These are phyloP conservation scores for Phialophora tarda DNA, from an alignment of 2,329 filamentous ascomycete species.

Conservation along the genomic window DNA sequence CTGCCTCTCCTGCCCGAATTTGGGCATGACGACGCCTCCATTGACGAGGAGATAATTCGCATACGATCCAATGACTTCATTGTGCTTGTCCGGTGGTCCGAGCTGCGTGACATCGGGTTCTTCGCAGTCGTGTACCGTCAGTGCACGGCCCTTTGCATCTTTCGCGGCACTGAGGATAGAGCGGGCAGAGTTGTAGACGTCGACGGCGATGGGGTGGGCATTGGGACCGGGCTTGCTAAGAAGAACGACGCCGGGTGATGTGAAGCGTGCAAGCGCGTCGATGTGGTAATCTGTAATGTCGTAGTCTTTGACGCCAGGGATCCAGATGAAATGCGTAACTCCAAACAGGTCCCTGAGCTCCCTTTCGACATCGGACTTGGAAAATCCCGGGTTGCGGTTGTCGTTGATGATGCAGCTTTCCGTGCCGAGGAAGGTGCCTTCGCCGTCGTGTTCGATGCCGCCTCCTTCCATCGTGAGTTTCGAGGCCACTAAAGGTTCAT, in stretches of 20 bases:
- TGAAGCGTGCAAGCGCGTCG: slow-evolving; percentile 43
- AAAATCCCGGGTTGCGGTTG: slow-evolving; percentile 42
- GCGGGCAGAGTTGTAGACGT: slow-evolving; percentile 41
- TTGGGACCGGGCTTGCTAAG: slow-evolving; percentile 39
- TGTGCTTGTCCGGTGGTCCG: slow-evolving; percentile 16
- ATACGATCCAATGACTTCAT: slow-evolving; percentile 40
- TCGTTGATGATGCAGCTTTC: slow-evolving; percentile 45
- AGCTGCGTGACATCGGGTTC: slow-evolving; percentile 39
- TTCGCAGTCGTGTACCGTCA: slow-evolving; percentile 41
- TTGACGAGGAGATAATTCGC: slow-evolving; percentile 45
- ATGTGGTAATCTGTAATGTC: slow-evolving; percentile 47
- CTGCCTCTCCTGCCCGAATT: slow-evolving; percentile 40
- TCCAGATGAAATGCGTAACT: slow-evolving; percentile 44
- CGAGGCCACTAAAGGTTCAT: slow-evolving; percentile 33
- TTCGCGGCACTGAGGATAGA: slow-evolving; percentile 34
- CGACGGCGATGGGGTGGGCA: slow-evolving; percentile 36
- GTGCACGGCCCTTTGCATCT: slow-evolving; percentile 40
- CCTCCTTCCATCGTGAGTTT: slow-evolving; percentile 43
- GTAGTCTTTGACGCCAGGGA: slow-evolving; percentile 42
- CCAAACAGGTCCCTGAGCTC: slow-evolving; percentile 42
- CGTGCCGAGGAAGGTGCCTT: slow-evolving; percentile 45
- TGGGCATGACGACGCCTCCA: slow-evolving; percentile 42
- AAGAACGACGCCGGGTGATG: slow-evolving; percentile 42
- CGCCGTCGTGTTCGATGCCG: slow-evolving; percentile 45
- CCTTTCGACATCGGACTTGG: slow-evolving; percentile 38